Evolutionary conservation across 768 basidiomycete genomes (phyloP), one percentile per base, ranked within the genome.

Genomic region (Podaxis sp.): DNA sequence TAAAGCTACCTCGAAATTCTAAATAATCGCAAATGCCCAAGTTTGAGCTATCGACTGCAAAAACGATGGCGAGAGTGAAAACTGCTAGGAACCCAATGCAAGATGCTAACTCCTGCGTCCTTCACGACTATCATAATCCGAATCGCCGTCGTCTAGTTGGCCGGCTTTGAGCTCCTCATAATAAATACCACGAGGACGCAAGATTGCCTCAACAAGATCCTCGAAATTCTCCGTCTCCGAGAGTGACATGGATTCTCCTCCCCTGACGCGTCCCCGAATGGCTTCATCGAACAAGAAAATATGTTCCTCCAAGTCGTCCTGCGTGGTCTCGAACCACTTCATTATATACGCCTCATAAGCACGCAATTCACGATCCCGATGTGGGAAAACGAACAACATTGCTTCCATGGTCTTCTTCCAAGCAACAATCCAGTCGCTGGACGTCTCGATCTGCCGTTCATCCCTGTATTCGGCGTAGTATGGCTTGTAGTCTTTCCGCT

Each of bases 311-410:
- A 32, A 9, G 32, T 32, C 32, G 32, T 32, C 32, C 9, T 7
- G 32, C 9, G 2, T 32, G 32, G 32, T 32, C 32, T 32, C 32
- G 32, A 32, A 32, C 32, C 32, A 32, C 32, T 53, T 28, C 5
- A 62, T 36, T 61, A 76, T 71, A 40, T 70, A 64, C 2, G 67
- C 55, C 0, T 55, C 57, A 38, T 75, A 77, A 0, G n/a, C 53
- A 2, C 35, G 2, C n/a, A 76, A 69, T 54, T 77, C 74, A 0
- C 51, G 9, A 0, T 6, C 9, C 4, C 71, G 62, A 54, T 74
- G 68, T 0, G 69, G 70, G 63, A 73, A 74, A 4, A 65, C 63
- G 58, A 68, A 74, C 0, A 18, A 0, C 42, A 60, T 66, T 0
- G 72, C 73, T n/a, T 38, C 28, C 1, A 52, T 2, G 7, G 64